Evolutionary conservation across 192 early-diverging fungal genomes (phyloP), one percentile per base, ranked within the genome.

Genomic region (Gamsiella multidivaricata): DNA sequence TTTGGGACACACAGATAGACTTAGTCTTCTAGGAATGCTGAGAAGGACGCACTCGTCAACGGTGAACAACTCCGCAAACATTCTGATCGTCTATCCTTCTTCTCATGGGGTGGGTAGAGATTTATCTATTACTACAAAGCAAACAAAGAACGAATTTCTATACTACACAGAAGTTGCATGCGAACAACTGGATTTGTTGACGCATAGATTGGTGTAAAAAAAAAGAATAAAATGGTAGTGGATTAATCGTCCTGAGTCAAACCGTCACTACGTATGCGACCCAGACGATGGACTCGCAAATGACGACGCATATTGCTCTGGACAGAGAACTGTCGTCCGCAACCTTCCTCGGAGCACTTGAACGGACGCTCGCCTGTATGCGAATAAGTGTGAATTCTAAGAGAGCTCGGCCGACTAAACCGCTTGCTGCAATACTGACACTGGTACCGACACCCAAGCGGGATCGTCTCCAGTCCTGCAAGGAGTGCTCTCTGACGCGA

Each of bases 341-440:
- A 94, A 4, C 89, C 86, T 28, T 83, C 83, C 52, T 84, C 84
- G 0, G 66, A 63, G 54, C 93, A 94, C 22, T 85, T 79, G 72
- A 89, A 87, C 1, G 93, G 93, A 47, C 90, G 90, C 63, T 94
- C 91, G 1, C 92, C 92, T 5, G 93, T 93, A 46, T 94, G 93
- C 0, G 91, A 90, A 62, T 87, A 86, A 20, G 87, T 88, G 61
- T 93, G 93, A 26, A 90, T 90, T 3, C 85, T 72, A 3, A 92
- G 62, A 0, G 91, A 88, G 8, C 88, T 90, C 0, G 93, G 93
- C 26, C 93, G 84, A 3, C 90, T 85, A 49, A 94, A 94, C 17
- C 60, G 57, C 46, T 93, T 94, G 25, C 68, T 41, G 54, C 93
- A 94, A 26, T 79, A 80, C 17, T 80, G 65, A 49, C 91, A 92